phyloP scores from a whole-genome alignment of 306 rosid species.

The Lagenaria siceraria region DNA sequence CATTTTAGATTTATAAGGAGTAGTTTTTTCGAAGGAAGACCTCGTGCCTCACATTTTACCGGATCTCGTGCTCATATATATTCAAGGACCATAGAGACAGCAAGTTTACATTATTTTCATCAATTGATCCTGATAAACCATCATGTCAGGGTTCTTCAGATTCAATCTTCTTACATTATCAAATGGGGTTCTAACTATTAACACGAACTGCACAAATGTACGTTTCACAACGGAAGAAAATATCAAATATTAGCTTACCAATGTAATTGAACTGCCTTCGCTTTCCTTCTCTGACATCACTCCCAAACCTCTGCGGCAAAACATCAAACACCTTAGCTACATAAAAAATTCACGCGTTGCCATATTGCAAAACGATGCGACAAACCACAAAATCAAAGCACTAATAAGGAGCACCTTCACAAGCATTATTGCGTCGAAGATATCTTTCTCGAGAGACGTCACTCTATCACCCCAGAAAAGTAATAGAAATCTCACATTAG shows the following conservation, averaged over 20 bases:
- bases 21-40: neutral
- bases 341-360: conserved; percentile 2
- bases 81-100: neutral
- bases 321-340: conserved; percentile 51
- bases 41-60: neutral
- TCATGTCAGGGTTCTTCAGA: neutral
- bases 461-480: conserved; percentile 28
- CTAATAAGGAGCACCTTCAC: conserved; percentile 45
- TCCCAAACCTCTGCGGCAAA: conserved; percentile 58
- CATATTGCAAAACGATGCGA: conserved; percentile 10
- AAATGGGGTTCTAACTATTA: neutral
- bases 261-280: conserved; percentile 86
- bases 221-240: neutral
- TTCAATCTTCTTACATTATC: neutral
- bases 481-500: neutral
- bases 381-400: conserved; percentile 12
- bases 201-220: neutral
- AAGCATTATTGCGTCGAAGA: conserved; percentile 49
- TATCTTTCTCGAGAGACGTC: conserved; percentile 46
- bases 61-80: neutral
- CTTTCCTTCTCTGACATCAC: conserved; percentile 89
- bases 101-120: neutral
- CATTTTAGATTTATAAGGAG: neutral
- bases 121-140: neutral
- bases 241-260: conserved; percentile 27